Evolutionary conservation across 805 yeast species (phyloP).

Genomic region (Candida piceae): DNA sequence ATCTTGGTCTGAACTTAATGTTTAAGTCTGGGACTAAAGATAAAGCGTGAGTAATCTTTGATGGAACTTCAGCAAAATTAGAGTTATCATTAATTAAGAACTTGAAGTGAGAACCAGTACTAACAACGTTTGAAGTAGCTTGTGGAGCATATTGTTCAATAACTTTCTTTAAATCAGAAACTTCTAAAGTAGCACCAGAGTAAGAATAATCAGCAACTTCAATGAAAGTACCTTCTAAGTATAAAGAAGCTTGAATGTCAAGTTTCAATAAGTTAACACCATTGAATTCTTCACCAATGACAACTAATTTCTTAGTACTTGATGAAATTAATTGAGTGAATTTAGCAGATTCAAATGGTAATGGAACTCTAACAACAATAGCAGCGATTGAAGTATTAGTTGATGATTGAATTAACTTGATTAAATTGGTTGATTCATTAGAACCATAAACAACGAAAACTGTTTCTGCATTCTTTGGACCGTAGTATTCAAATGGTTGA

Average conservation of each 20-base stretch:
- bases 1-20: constrained; percentile 57
- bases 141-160: constrained; percentile 11
- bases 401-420: constrained; percentile 35
- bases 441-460: constrained; percentile 85
- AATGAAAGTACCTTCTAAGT: constrained; percentile 41
- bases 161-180: constrained; percentile 30
- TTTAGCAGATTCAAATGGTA: constrained; percentile 66
- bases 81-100: constrained; percentile 71
- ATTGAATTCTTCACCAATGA: constrained; percentile 51
- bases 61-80: constrained; percentile 48
- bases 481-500: constrained; percentile 65
- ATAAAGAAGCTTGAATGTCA: constrained; percentile 70
- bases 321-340: constrained; percentile 58
- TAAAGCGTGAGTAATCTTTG: constrained; percentile 62
- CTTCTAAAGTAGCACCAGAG: constrained; percentile 18
- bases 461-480: constrained; percentile 55
- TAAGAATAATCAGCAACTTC: constrained; percentile 50
- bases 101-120: constrained; percentile 40
- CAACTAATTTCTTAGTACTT: constrained; percentile 55
- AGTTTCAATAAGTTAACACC: constrained; percentile 47
- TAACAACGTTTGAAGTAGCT: constrained; percentile 25
- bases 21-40: constrained; percentile 54
- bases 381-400: constrained; percentile 49
- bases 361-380: constrained; percentile 67
- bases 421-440: constrained; percentile 52